A percentile compares a stretch with the other conserved stretches of the same genome.
Conservation (phyloP, 345 rosid genomes). For the Camelina laxa region DNA sequence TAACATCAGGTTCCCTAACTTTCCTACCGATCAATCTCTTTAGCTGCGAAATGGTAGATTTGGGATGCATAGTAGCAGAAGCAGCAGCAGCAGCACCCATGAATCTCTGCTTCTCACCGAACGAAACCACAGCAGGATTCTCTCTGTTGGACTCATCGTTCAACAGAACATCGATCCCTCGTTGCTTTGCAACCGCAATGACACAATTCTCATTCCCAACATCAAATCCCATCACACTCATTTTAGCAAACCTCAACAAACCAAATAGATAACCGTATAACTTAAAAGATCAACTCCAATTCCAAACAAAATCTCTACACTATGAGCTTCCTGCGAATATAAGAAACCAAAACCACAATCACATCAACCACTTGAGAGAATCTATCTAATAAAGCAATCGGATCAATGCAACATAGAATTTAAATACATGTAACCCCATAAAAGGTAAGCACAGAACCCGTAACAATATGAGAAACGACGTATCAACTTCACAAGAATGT, state of each 20-base stretch:
- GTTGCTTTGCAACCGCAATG: conserved; percentile 68
- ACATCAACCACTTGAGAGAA: conserved; percentile 11
- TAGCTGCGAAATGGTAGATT: conserved; percentile 69
- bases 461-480: no score
- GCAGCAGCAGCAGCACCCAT: conserved; percentile 84
- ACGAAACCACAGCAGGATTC: conserved; percentile 72
- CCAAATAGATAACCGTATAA: background rate
- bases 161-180: conserved; percentile 74
- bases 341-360: conserved; percentile 22
- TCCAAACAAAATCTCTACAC: conserved; percentile 1
- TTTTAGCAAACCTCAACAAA: conserved; percentile 30
- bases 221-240: conserved; percentile 82
- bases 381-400: background rate
- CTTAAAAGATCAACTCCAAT: background rate
- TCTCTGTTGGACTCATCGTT: conserved; percentile 78
- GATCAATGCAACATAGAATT: conserved; percentile 18
- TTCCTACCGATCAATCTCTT: conserved; percentile 68
- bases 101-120: conserved; percentile 85
- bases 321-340: conserved; percentile 17
- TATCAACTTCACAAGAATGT: no score
- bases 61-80: conserved; percentile 75
- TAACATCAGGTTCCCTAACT: conserved; percentile 55
- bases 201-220: conserved; percentile 85
- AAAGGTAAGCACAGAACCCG: background rate
- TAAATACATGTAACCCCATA: background rate